These are phyloP conservation scores for Grosmannia penicillata DNA, from an alignment of 2,329 filamentous ascomycete genomes.

Conservation along the genomic window DNA sequence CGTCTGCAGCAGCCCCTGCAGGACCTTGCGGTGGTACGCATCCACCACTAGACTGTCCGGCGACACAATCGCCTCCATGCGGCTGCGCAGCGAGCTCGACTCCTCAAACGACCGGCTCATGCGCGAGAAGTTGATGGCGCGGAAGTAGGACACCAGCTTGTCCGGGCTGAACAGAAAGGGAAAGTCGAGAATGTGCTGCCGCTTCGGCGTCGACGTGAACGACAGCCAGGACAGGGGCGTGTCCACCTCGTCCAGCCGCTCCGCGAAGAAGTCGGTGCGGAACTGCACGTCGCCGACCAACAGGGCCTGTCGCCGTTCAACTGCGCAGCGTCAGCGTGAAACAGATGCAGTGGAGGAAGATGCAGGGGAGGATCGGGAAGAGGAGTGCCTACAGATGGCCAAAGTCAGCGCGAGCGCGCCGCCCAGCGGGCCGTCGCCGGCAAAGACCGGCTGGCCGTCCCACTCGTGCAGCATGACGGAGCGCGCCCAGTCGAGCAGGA, in stretches of 20 bases:
- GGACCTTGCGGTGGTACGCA: conserved; percentile 41
- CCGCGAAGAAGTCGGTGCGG: conserved; percentile 58
- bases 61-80: conserved; percentile 40
- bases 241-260: conserved; percentile 58
- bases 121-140: conserved; percentile 69
- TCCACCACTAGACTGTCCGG: conserved; percentile 40
- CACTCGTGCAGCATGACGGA: conserved; percentile 66
- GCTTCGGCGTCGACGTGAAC: conserved; percentile 44
- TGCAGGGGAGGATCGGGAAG: too few relatives aligned
- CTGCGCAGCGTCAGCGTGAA: conserved; percentile 18
- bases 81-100: conserved; percentile 40
- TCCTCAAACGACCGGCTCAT: conserved; percentile 74
- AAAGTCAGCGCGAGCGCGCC: conserved; percentile 62
- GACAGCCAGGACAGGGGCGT: conserved; percentile 60
- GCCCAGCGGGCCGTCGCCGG: conserved; percentile 56
- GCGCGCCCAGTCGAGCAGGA: conserved; percentile 57
- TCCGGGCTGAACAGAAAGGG: conserved; percentile 65
- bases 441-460: conserved; percentile 59
- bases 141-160: conserved; percentile 68
- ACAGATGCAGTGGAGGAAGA: too few relatives aligned
- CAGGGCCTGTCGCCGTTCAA: conserved; percentile 47
- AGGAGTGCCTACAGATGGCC: conserved; percentile 47
- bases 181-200: conserved; percentile 62
- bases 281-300: conserved; percentile 57
- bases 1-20: conserved; percentile 48